phyloP scores from a whole-genome alignment of 1,139 yeast species.

The Zygotorulaspora mrakii region DNA sequence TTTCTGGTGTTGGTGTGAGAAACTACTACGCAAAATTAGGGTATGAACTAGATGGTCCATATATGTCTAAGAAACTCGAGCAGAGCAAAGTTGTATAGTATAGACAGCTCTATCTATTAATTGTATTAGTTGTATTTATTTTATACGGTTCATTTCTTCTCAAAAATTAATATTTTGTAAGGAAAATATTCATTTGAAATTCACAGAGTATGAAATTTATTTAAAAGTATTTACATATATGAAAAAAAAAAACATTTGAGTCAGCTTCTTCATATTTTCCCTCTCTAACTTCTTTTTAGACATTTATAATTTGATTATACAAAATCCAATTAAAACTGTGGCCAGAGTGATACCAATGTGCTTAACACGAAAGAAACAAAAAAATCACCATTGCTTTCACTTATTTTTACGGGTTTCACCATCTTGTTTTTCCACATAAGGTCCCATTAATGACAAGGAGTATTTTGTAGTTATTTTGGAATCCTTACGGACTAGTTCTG shows the following conservation, averaged over 20 bases:
- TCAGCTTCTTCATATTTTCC: not conserved
- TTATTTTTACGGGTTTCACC: conserved; percentile 11
- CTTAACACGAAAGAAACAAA: too few relatives aligned
- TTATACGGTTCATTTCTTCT: too few relatives aligned
- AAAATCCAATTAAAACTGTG: not conserved
- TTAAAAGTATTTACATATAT: not conserved
- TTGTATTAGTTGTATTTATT: conserved; percentile 2
- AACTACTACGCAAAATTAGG: conserved; percentile 92
- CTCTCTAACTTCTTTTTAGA: conserved; percentile 1
- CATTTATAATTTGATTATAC: conserved; percentile 1
- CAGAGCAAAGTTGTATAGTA: conserved; percentile 1
- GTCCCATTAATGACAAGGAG: conserved; percentile 30
- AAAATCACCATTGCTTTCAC: conserved; percentile 1
- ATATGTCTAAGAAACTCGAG: conserved; percentile 65
- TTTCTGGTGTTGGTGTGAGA: conserved; percentile 96
- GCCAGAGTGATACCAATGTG: too few relatives aligned
- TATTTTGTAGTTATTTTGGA: conserved; percentile 27
- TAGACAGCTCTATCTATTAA: not conserved
- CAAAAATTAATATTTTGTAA: too few relatives aligned
- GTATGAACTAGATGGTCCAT: conserved; percentile 90
- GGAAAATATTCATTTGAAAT: too few relatives aligned
- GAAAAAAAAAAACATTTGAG: not conserved
- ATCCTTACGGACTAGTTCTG: conserved; percentile 38
- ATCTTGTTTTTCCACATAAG: conserved; percentile 13
- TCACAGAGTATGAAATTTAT: too few relatives aligned